Conservation (phyloP, 2,329 filamentous ascomycete genomes). For the Fusarium sp. region DNA sequence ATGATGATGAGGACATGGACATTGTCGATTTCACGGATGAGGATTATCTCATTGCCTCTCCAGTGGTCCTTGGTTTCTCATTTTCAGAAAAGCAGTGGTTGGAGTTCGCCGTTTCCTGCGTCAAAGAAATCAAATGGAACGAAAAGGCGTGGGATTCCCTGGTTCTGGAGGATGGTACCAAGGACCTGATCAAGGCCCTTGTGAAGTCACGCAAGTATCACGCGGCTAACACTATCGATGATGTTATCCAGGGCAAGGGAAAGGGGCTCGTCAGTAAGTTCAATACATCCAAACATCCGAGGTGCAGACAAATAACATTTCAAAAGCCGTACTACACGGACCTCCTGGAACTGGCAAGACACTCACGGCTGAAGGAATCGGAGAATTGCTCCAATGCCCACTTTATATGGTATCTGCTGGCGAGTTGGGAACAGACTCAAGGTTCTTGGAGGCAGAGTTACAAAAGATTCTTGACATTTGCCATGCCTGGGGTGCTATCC, state of each 20-base stretch:
- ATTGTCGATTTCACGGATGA: slow-evolving; percentile 74
- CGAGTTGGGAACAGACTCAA: slow-evolving; percentile 81
- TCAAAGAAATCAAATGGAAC: slow-evolving; percentile 87
- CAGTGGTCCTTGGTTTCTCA: slow-evolving; percentile 85
- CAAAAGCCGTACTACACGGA: slow-evolving; percentile 75
- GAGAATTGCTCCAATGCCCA: slow-evolving; percentile 82
- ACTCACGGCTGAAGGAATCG: slow-evolving; percentile 86
- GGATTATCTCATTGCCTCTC: slow-evolving; percentile 83
- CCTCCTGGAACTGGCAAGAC: slow-evolving; percentile 91
- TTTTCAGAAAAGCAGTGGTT: slow-evolving; percentile 92
- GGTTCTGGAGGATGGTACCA: slow-evolving; percentile 71
- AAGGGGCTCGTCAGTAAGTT: slow-evolving; percentile 77
- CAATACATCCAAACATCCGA: background rate
- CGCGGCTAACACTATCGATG: slow-evolving; percentile 82
- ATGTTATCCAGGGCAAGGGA: slow-evolving; percentile 84
- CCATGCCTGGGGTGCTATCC: slow-evolving; percentile 84
- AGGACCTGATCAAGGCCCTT: slow-evolving; percentile 76
- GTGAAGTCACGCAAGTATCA: slow-evolving; percentile 88
- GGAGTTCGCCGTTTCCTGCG: slow-evolving; percentile 82
- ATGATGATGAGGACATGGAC: background rate
- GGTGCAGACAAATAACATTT: slow-evolving; percentile 24
- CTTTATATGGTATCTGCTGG: slow-evolving; percentile 86
- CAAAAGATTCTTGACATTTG: slow-evolving; percentile 88
- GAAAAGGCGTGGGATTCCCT: slow-evolving; percentile 83
- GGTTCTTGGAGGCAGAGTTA: slow-evolving; percentile 77